Evolutionary conservation across 139 green algal genomes (phyloP).

Genomic region (Astrephomene gubernaculifera): DNA sequence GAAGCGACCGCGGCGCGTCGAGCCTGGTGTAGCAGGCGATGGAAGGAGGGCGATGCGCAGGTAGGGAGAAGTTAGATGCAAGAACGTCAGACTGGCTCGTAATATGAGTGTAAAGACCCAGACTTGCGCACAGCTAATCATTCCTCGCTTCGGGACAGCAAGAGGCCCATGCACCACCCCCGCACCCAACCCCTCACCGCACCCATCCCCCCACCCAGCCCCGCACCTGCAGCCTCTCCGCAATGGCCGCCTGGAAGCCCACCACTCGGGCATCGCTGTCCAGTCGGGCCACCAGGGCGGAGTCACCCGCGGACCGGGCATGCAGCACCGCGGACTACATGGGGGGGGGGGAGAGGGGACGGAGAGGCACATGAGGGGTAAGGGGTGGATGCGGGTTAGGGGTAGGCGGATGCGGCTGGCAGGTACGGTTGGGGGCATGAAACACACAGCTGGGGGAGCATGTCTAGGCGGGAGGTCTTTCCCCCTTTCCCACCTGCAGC

Average conservation of each 20-base stretch:
- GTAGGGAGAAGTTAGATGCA: too few species aligned
- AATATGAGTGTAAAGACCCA: too few species aligned
- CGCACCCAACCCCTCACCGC: neutral
- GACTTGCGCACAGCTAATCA: too few species aligned
- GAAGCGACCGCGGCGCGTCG: neutral
- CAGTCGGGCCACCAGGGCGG: slow-evolving; percentile 62
- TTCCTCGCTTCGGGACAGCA: too few species aligned
- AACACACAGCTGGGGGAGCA: neutral
- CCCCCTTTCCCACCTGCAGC: neutral
- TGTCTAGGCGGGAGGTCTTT: neutral
- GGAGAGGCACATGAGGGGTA: neutral
- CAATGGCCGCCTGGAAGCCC: slow-evolving; percentile 62
- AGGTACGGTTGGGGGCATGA: neutral
- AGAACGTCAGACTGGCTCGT: too few species aligned
- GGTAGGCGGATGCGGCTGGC: neutral
- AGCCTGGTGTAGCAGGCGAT: too few species aligned
- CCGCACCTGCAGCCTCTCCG: slow-evolving; percentile 25
- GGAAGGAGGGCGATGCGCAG: too few species aligned
- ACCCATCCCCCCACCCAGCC: neutral
- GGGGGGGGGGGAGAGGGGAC: neutral
- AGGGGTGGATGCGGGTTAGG: too few species aligned
- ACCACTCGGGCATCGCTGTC: slow-evolving; percentile 62
- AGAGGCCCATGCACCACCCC: neutral
- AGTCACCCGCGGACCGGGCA: slow-evolving; percentile 71
- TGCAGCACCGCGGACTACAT: slow-evolving; percentile 74